Percentiles rank a stretch among this genome's conserved stretches.
Conservation (phyloP, 805 yeast species). For the Kazachstania bromeliacearum region DNA sequence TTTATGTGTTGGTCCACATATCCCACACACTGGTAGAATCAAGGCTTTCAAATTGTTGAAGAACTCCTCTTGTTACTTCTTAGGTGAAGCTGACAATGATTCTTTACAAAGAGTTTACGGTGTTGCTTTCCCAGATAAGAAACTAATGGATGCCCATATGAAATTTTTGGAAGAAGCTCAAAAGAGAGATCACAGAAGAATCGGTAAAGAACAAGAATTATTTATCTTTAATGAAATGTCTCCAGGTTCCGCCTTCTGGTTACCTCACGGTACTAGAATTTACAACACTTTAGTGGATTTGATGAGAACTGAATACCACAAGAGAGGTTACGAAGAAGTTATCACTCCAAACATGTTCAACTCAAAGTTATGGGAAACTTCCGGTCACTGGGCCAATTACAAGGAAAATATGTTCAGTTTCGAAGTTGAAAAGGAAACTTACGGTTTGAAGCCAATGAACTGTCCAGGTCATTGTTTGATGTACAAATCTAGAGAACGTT, state of each 20-base stretch:
- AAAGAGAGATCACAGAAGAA: conserved; percentile 89
- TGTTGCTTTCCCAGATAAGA: conserved; percentile 97
- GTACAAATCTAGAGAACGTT: conserved; percentile 86
- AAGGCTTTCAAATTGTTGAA: conserved; percentile 90
- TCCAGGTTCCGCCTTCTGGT: conserved; percentile 98
- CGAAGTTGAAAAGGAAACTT: conserved; percentile 92
- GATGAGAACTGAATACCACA: conserved; percentile 75
- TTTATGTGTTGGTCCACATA: conserved; percentile 95
- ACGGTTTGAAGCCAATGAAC: conserved; percentile 91
- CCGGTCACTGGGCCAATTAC: conserved; percentile 98
- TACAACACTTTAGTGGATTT: conserved; percentile 78
- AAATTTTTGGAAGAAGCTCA: conserved; percentile 94
- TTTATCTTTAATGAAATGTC: conserved; percentile 93
- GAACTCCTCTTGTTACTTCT: conserved; percentile 91
- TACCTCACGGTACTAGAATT: conserved; percentile 97
- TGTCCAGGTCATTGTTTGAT: conserved; percentile 90
- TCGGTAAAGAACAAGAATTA: conserved; percentile 93
- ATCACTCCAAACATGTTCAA: conserved; percentile 98
- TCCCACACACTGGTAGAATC: conserved; percentile 94
- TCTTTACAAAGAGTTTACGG: conserved; percentile 96
- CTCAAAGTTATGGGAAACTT: conserved; percentile 94
- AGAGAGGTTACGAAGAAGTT: conserved; percentile 95
- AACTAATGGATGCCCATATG: conserved; percentile 87
- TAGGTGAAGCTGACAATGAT: conserved; percentile 88
- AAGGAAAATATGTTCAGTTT: conserved; percentile 95